Percentiles rank a stretch among this genome's conserved stretches.
phyloP scores from a whole-genome alignment of 345 rosid species.

The Abelmoschus esculentus region DNA sequence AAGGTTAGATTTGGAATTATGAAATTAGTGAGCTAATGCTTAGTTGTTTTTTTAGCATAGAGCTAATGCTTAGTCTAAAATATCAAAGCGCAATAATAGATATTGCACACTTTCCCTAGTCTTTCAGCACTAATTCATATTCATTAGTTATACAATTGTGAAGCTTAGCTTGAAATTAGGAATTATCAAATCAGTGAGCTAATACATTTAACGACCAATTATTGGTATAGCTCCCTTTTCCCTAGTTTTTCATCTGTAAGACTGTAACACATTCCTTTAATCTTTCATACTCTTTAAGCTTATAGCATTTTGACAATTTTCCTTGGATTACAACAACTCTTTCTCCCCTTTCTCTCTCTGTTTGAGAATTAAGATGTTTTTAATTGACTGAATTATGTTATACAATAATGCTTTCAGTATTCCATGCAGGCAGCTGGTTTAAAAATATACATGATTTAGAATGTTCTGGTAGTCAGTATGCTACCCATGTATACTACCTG shows the following conservation, averaged over 20 bases:
- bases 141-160: no score
- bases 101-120: no score
- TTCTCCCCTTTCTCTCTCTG: neutral
- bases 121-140: no score
- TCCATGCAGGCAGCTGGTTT: constrained; percentile 27
- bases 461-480: constrained; percentile 24
- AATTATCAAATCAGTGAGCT: neutral
- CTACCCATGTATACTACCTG: constrained; percentile 22
- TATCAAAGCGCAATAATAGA: no score
- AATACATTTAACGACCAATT: neutral
- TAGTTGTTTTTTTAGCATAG: no score
- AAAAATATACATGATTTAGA: constrained; percentile 21
- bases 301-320: neutral
- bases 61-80: no score
- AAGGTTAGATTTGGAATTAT: no score
- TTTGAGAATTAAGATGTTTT: neutral
- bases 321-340: neutral
- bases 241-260: neutral
- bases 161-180: neutral
- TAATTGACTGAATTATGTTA: constrained; percentile 5
- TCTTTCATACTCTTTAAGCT: neutral
- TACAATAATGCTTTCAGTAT: constrained; percentile 9
- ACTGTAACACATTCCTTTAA: neutral
- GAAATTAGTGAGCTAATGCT: no score
- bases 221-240: neutral